Conservation (phyloP, 1,139 yeast species). For the Taphrina deformans region DNA sequence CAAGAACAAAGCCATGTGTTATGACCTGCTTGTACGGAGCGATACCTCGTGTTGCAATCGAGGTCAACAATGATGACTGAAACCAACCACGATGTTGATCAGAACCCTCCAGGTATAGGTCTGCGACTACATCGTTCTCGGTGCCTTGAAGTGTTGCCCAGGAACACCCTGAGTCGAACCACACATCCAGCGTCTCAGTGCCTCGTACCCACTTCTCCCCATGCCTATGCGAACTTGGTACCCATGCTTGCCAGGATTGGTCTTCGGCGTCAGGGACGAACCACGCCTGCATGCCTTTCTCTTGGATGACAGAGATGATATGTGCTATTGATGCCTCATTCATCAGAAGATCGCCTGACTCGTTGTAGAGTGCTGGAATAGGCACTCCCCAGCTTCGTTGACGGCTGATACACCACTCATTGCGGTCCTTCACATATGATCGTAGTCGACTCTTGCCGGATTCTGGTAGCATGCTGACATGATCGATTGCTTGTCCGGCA, state of each 20-base stretch:
- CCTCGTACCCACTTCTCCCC: conserved; percentile 61
- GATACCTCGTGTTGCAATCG: conserved; percentile 52
- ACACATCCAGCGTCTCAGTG: conserved; percentile 93
- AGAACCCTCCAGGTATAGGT: conserved; percentile 86
- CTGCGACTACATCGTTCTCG: conserved; percentile 52
- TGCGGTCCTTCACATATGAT: conserved; percentile 72
- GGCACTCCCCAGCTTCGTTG: conserved; percentile 99
- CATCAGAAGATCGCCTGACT: conserved; percentile 58
- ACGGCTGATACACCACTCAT: conserved; percentile 97
- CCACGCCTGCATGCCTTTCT: conserved; percentile 75
- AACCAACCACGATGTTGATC: conserved; percentile 99
- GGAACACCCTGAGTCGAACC: conserved; percentile 97
- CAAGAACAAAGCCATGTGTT: conserved; percentile 92
- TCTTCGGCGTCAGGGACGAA: conserved; percentile 52
- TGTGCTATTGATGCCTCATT: conserved; percentile 56
- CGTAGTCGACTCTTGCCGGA: conserved; percentile 68
- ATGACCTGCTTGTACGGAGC: conserved; percentile 75
- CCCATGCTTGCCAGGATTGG: conserved; percentile 63
- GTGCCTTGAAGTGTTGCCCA: conserved; percentile 66
- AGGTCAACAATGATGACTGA: conserved; percentile 85
- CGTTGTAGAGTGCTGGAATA: conserved; percentile 76
- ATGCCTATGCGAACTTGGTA: conserved; percentile 55
- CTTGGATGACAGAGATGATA: conserved; percentile 56
- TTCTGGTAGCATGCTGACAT: conserved; percentile 71
- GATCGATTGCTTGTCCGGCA: conserved; percentile 60